phyloP scores from a whole-genome alignment of 2,329 filamentous ascomycete species.

The Aspergillus unguis region DNA sequence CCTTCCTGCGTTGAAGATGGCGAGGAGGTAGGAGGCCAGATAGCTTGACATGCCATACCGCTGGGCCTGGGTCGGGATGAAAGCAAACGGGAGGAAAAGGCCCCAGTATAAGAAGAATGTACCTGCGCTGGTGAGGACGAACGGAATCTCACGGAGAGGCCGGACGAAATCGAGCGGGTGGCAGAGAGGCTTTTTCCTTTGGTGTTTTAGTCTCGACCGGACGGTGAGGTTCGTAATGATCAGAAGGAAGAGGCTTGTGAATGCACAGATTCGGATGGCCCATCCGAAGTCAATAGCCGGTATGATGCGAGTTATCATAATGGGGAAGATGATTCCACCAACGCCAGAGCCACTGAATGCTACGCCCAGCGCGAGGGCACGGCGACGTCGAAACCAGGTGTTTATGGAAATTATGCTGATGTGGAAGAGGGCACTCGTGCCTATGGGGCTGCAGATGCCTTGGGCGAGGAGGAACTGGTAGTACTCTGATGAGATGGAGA shows the following conservation, averaged over 20 bases:
- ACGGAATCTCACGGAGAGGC: slow-evolving; percentile 11
- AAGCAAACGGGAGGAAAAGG: slow-evolving; percentile 15
- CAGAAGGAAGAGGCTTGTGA: slow-evolving; percentile 59
- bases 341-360: slow-evolving; percentile 53
- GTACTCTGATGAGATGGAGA: slow-evolving; percentile 50
- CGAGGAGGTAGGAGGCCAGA: slow-evolving; percentile 52
- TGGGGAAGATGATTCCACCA: slow-evolving; percentile 59
- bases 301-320: slow-evolving; percentile 57
- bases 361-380: slow-evolving; percentile 54
- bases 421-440: slow-evolving; percentile 50
- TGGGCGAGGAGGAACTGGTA: slow-evolving; percentile 56
- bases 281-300: slow-evolving; percentile 52
- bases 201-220: slow-evolving; percentile 40
- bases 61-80: slow-evolving; percentile 14
- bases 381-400: slow-evolving; percentile 54
- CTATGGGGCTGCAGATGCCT: slow-evolving; percentile 51
- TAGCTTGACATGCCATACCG: slow-evolving; percentile 16
- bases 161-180: slow-evolving; percentile 11
- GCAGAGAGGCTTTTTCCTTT: slow-evolving; percentile 6
- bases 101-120: slow-evolving; percentile 43
- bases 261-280: slow-evolving; percentile 54
- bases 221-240: slow-evolving; percentile 49
- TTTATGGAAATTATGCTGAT: slow-evolving; percentile 34
- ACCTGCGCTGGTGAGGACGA: slow-evolving; percentile 17
- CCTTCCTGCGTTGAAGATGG: slow-evolving; percentile 52